Percentiles rank a stretch among this genome's conserved stretches.
Evolutionary conservation across 257 asterid genomes (phyloP).

Genomic region (Henckelia pumila): DNA sequence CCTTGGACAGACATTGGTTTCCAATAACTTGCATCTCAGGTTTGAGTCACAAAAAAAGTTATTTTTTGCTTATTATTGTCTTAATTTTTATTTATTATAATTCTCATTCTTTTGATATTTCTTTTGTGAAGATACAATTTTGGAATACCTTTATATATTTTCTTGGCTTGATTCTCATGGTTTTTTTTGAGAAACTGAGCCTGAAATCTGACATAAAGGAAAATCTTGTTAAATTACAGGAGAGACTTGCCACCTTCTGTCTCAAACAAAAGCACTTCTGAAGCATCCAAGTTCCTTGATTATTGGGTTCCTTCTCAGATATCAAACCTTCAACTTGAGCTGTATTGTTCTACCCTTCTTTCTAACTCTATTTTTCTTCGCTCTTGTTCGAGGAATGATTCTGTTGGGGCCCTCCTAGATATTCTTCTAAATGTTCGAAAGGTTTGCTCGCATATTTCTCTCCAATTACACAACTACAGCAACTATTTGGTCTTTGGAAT

Average conservation of each 20-base stretch:
- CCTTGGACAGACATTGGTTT: no score
- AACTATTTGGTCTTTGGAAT: no score
- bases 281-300: conserved; percentile 62
- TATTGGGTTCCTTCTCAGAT: conserved; percentile 85
- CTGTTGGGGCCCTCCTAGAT: conserved; percentile 62
- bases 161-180: conserved; percentile 45
- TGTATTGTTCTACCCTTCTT: conserved; percentile 71
- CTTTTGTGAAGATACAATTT: conserved; percentile 46
- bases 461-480: conserved; percentile 23
- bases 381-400: conserved; percentile 54
- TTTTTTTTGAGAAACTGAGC: conserved; percentile 42
- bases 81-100: conserved; percentile 13
- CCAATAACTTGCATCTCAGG: not conserved
- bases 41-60: conserved; percentile 47
- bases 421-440: conserved; percentile 63
- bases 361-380: conserved; percentile 46
- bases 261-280: conserved; percentile 39
- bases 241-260: conserved; percentile 36
- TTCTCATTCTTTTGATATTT: conserved; percentile 11
- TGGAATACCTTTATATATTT: conserved; percentile 45
- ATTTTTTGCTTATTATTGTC: conserved; percentile 24
- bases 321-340: conserved; percentile 84
- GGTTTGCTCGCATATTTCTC: conserved; percentile 47
- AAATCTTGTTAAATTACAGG: conserved; percentile 47
- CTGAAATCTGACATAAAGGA: conserved; percentile 41